Evolutionary conservation across 306 rosid species (phyloP), one percentile per base, ranked within the genome.

Genomic region (Vigna radiata): DNA sequence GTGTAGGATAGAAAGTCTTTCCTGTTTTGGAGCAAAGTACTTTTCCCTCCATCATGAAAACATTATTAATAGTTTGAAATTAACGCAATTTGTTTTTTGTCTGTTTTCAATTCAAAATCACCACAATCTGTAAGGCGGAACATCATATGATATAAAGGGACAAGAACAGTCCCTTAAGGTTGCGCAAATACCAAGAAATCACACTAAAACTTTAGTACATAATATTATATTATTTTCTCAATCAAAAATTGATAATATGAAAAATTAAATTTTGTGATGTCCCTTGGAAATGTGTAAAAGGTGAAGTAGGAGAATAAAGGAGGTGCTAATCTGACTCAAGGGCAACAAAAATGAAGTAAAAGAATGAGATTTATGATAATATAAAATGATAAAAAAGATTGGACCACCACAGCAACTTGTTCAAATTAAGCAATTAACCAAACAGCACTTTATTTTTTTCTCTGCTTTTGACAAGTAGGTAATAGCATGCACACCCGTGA

Each of bases 341-440:
- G 25, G 6, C 77, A 55, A 71, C 52, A 21, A 18, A 58, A 17
- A 54, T 71, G 37, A 8, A n/a, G 17, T 8, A 44, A 72, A 72
- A 41, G 67, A 7, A 55, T 53, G 14, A 12, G 54, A 54, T 53
- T 12, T 14, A 36, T 71, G 8, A 7, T 5, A 72, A 37, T 15
- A 55, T 33, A 31, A 54, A 37, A 55, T 55, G 0, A 12, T 4
- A 8, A 2, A 33, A 29, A 70, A 3, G 14, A 33, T 33, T 18
- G 77, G 77, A 39, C 77, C 77, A 72, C 10, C 25, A 12, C 68
- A 72, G 33, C 67, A 21, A 72, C 31, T 21, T 54, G 21, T 72
- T 50, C 52, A 5, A 4, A 70, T 17, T 33, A 54, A 55, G 47
- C 68, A 33, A 62, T n/a, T 6, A 27, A 60, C 36, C 17, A 55